These are phyloP conservation scores for Phyllosticta capitalensis DNA, from an alignment of 2,329 filamentous ascomycete genomes.

Conservation along the genomic window DNA sequence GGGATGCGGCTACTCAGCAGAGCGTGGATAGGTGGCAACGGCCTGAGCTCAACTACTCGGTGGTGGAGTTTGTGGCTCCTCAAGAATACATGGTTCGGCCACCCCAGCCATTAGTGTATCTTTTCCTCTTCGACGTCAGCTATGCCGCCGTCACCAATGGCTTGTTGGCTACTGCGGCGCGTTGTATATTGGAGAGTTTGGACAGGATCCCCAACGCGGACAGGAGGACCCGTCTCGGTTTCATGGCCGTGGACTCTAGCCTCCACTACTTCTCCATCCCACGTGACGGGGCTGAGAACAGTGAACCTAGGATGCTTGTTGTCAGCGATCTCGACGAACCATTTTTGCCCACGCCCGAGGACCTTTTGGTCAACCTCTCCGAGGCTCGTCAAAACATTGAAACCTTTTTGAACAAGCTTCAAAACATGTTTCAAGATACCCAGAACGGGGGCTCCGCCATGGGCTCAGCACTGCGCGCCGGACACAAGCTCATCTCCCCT, in stretches of 20 bases:
- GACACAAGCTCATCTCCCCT: slow-evolving; percentile 89
- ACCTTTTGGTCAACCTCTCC: slow-evolving; percentile 78
- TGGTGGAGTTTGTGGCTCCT: slow-evolving; percentile 93
- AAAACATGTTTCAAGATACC: slow-evolving; percentile 94
- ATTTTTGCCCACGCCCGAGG: slow-evolving; percentile 86
- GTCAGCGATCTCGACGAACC: slow-evolving; percentile 93
- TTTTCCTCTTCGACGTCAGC: slow-evolving; percentile 93
- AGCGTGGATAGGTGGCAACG: slow-evolving; percentile 86
- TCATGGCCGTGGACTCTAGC: slow-evolving; percentile 89
- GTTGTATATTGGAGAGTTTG: slow-evolving; percentile 89
- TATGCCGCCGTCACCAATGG: slow-evolving; percentile 83
- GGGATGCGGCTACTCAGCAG: slow-evolving; percentile 88
- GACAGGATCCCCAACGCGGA: slow-evolving; percentile 98
- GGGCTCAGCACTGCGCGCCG: slow-evolving; percentile 84
- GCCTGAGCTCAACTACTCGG: slow-evolving; percentile 87
- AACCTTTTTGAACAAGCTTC: slow-evolving; percentile 79
- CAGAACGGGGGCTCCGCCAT: slow-evolving; percentile 85
- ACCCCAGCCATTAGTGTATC: slow-evolving; percentile 87
- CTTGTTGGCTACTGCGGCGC: slow-evolving; percentile 80
- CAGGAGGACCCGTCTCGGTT: slow-evolving; percentile 81
- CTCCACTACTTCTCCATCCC: slow-evolving; percentile 95
- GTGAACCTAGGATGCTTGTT: slow-evolving; percentile 83
- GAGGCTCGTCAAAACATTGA: slow-evolving; percentile 90
- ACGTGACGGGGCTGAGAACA: slow-evolving; percentile 74
- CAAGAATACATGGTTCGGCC: slow-evolving; percentile 99